Conservation (phyloP, 208 protist genomes). For the Acanthamoeba quina region DNA sequence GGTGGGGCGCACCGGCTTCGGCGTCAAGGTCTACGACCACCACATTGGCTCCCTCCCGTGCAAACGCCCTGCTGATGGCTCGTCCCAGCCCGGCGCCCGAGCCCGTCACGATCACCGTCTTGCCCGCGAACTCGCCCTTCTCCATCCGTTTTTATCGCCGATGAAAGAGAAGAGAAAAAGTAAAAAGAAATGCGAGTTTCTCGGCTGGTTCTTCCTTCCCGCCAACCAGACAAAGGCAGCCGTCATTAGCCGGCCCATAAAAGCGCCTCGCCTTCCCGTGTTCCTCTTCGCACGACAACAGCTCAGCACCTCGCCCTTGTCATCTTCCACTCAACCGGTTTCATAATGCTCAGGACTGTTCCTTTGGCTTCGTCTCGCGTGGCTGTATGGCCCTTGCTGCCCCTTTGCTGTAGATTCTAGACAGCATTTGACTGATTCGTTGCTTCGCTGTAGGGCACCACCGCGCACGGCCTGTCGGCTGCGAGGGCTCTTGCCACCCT, state of each 20-base stretch:
- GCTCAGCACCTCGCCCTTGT: too few relatives aligned
- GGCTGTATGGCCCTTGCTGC: not conserved
- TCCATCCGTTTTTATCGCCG: not conserved
- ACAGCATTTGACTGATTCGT: not conserved
- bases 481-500: constrained; percentile 29
- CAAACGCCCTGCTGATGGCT: constrained; percentile 36
- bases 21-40: constrained; percentile 35
- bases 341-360: not conserved
- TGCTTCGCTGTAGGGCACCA: not conserved
- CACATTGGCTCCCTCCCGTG: not conserved
- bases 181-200: not conserved
- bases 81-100: constrained; percentile 24
- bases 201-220: not conserved
- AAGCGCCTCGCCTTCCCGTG: not conserved
- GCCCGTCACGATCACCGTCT: constrained; percentile 56
- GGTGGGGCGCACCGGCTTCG: constrained; percentile 1
- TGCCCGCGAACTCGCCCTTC: not conserved
- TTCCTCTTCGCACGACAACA: not conserved
- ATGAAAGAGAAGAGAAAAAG: not conserved
- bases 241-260: not conserved
- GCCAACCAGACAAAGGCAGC: not conserved
- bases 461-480: not conserved
- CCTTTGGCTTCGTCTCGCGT: constrained; percentile 38
- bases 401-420: not conserved
- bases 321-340: not conserved